Evolutionary conservation across 768 basidiomycete genomes (phyloP), one percentile per base, ranked within the genome.

Genomic region (Boletus reticulatus): DNA sequence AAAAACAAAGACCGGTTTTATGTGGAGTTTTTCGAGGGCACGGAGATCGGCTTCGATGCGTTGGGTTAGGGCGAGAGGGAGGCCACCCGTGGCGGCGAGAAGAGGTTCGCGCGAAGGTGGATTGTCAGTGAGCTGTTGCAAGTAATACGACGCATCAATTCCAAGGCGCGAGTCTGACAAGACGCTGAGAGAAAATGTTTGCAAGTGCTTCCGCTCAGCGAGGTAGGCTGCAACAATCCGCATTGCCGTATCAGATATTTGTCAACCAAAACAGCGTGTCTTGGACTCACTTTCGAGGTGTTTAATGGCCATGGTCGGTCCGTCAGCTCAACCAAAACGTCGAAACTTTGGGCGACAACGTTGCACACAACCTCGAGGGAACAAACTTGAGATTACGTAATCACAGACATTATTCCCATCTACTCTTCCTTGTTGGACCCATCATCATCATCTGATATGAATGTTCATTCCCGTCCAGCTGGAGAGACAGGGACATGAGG

Each of bases 1-100:
- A 73, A 98, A 98, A 48, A 99, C 92, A 65, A 99, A 96, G n/a
- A 99, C 93, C 20, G 97, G 97, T 70, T 96, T 97, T 80, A 99
- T 98, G 62, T 83, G 87, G 34, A 91, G 78, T 74, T 87, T 88
- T 79, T 97, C 94, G 67, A 98, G 87, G 14, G 83, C 78, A 46
- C 95, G 89, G 44, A 98, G 79, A 78, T 99, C 95, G 38, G 85
- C 79, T 75, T 98, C 95, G 70, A 99, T 92, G 60, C 92, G 88
- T 62, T 82, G 80, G 22, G 87, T 88, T 52, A 99, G 81, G 45
- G 92, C 88, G 54, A 98, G 81, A 1, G 96, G 97, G 17, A 95
- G 82, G 38, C 97, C 97, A 19, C 97, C 97, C 2, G 95, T 96
- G 1, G 96, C 94, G 0, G 95, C 91, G 13, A 98, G 84, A 34